Base-by-base conservation (phyloP, 257 asterid genomes). In the Solanum lignicaule region DNA sequence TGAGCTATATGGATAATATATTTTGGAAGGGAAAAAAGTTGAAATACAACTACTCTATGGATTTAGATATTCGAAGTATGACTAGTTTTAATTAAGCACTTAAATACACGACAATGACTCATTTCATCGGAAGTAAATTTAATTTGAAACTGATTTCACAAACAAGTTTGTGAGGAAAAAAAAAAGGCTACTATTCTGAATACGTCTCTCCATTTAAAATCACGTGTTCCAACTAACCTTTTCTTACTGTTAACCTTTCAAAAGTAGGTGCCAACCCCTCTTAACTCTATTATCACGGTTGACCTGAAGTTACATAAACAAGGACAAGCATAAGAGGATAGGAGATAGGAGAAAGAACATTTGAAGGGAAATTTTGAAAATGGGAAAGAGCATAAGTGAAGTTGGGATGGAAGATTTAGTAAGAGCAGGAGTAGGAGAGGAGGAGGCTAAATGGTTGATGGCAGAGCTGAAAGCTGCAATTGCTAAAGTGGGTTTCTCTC, bases 381-480 rank as follows among this genome's bases (percentile, higher is more conserved):
- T 82, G 92, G 68, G 52, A 94, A 91, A 90, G 95, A 92, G 88
- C 90, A 89, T 93, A 60, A 73, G 74, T 27, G 94, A 92, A 79
- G 90, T 96, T 69, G 92, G 93, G 58, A 91, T 92, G 72, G 92
- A 93, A 48, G 96, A 94, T 84, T 86, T 96, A 87, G 90, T 94
- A 36, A 81, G 87, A 88, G 91, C 93, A 62, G 98, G 98, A 43
- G 52, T 94, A 27, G n/a, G 87, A 31, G 7, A 89, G 33, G 91
- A 92, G 52, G 99, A 92, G 83, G 98, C 98, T 18, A 89, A 74
- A 43, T 90, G 91, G 83, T 90, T 96, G 15, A 88, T 90, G 43
- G 66, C 55, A 69, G 72, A 91, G 81, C 92, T 96, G 29, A 91
- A 89, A 89, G 89, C 89, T 72, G 91, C 91, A 21, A 89, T 86